These are phyloP conservation scores for Rutstroemia sydowiana DNA, from an alignment of 2,329 filamentous ascomycete genomes.

Conservation along the genomic window DNA sequence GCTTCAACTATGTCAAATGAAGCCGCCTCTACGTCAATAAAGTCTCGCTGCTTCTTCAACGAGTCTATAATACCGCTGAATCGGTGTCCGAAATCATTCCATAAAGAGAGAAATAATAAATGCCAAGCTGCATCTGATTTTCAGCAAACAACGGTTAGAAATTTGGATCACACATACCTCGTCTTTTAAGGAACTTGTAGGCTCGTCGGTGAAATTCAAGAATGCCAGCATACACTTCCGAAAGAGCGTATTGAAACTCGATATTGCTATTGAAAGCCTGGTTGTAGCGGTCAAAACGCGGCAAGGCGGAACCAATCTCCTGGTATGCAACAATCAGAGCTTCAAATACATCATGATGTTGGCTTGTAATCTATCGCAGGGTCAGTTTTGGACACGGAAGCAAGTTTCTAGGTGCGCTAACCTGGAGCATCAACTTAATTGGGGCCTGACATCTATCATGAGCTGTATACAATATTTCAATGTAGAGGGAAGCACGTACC, in stretches of 20 bases:
- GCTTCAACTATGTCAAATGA: conserved; percentile 14
- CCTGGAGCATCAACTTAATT: conserved; percentile 33
- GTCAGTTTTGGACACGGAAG: not conserved
- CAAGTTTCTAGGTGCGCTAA: conserved; percentile 10
- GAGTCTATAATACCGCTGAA: conserved; percentile 10
- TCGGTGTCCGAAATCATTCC: conserved; percentile 14
- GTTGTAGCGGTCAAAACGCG: conserved; percentile 33
- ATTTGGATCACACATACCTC: conserved; percentile 7
- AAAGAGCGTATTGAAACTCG: conserved; percentile 36
- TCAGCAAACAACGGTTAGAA: too few species aligned
- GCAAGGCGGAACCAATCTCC: conserved; percentile 34
- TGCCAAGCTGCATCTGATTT: too few species aligned
- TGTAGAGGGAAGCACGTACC: conserved; percentile 21
- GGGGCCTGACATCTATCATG: conserved; percentile 28
- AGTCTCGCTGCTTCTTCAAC: conserved; percentile 12
- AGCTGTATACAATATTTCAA: not conserved
- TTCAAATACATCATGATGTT: conserved; percentile 34
- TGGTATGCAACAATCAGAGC: conserved; percentile 35
- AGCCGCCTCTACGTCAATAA: conserved; percentile 14
- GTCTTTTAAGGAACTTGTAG: conserved; percentile 37
- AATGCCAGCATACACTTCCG: conserved; percentile 40
- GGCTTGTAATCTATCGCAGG: conserved; percentile 7
- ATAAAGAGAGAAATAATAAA: too few species aligned
- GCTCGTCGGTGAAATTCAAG: conserved; percentile 40
- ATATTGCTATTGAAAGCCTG: conserved; percentile 28